Base-by-base conservation (phyloP, 2,329 filamentous ascomycete genomes). In the Daldinia eschscholtzii region DNA sequence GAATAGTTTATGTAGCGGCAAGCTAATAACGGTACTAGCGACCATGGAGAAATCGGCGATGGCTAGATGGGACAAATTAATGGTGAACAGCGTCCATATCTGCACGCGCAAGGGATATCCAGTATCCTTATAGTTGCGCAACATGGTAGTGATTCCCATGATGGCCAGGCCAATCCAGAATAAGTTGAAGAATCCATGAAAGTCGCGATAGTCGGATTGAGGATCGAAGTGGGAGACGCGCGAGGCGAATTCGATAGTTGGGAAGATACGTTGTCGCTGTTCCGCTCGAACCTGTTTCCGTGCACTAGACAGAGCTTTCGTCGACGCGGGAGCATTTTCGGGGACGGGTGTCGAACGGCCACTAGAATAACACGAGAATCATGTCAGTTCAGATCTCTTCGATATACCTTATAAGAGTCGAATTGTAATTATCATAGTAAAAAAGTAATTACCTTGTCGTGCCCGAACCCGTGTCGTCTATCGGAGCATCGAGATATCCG, bases 81-180 rank as follows among this genome's bases (percentile, higher is more conserved):
- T 87, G 18, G 92, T 94, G 78, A 98, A 93, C 26, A 97, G 83
- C 61, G 87, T 87, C 93, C 94, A 98, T 72, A 98, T 97, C 79
- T 93, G 87, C 57, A 97, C 89, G 76, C 92, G 89, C 75, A 98
- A 83, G 15, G 94, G 92, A 78, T 91, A 93, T 23, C 96, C 96
- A 0, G 93, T 98, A 78, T 98, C 96, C 80, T 95, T 97, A 77
- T 96, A 89, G 80, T 97, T 98, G 76, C 95, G 90, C 76, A 98
- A 82, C 85, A 94, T 93, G n/a, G 93, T 93, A 2, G 95, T 98
- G 70, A 97, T 91, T 75, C 94, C 93, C 94, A 99, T 97, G 80
- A 99, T 97, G 73, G 93, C 93, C 67, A 99, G 85, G 9, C 93
- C 93, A 72, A 99, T 95, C 96, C 96, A 99, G 83, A 99, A 99